Percentiles rank a stretch among this genome's conserved stretches.
Conservation (phyloP, 306 rosid species). For the Cucurbita argyrosperma region DNA sequence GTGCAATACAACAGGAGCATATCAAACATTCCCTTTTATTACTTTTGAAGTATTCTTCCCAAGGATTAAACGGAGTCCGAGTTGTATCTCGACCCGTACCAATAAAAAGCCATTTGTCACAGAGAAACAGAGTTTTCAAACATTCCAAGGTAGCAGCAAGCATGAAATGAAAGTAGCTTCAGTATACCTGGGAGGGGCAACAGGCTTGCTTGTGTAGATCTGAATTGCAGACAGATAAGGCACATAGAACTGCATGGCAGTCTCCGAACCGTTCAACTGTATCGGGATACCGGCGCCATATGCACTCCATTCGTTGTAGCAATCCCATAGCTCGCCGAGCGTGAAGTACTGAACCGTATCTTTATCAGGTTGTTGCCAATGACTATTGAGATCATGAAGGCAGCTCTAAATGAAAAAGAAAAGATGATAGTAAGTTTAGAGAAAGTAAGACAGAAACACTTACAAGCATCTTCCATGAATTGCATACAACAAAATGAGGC, state of each 20-base stretch:
- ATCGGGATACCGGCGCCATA: slow-evolving; percentile 45
- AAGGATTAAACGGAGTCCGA: too few relatives aligned
- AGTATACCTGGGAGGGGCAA: slow-evolving; percentile 29
- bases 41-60: too few relatives aligned
- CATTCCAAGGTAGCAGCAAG: neutral
- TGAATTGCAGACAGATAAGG: slow-evolving; percentile 74
- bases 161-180: neutral
- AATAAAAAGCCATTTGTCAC: neutral
- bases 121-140: neutral
- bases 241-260: slow-evolving; percentile 39
- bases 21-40: too few relatives aligned
- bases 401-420: slow-evolving; percentile 24
- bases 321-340: slow-evolving; percentile 49
- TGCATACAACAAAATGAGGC: too few relatives aligned
- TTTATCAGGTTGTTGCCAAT: slow-evolving; percentile 45
- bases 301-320: slow-evolving; percentile 78
- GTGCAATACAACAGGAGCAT: too few relatives aligned
- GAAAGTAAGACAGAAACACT: neutral
- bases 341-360: slow-evolving; percentile 34
- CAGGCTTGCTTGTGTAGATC: slow-evolving; percentile 37
- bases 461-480: too few relatives aligned
- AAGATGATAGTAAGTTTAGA: neutral
- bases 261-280: slow-evolving; percentile 27
- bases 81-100: neutral
- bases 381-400: slow-evolving; percentile 31